Base-by-base conservation (phyloP, 2,329 filamentous ascomycete species). In the Alternaria burnsii region DNA sequence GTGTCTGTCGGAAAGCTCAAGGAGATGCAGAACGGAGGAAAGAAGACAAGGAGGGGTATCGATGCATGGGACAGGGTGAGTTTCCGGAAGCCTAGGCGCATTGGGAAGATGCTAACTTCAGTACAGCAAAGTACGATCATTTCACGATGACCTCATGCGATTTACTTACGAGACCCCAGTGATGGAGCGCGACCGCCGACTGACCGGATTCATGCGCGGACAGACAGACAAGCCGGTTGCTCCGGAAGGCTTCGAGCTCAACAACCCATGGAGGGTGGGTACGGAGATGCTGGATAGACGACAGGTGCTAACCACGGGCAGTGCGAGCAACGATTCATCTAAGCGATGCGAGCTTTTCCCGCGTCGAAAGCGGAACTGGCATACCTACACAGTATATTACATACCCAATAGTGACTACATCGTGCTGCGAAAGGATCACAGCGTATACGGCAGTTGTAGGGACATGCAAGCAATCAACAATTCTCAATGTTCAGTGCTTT, bases 241-340 rank as follows among this genome's bases (percentile, higher is more conserved):
- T 30, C 87, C 87, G 28, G 78, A 81, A 58, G 87, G 87, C 62
- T 90, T 89, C 79, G 87, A 89, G 78, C 75, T 89, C 72, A 89
- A 85, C 84, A 89, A 88, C 79, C 85, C 86, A 65, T 90, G 88
- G 88, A 87, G 85, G 84, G 87, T 89, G 83, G 59, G 84, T 75
- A 60, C 34, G 2, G 24, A 38, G 14, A 30, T 40, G 22, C 20
- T 42, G 10, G 28, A 14, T 10, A 34, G 36, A 48, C 20, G n/a
- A 26, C 41, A 14, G n/a, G n/a, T 59, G 61, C 75, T 79, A 62
- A 80, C 68, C 43, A 24, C 10, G 18, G 32, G 44, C 65, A 80
- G 78, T 71, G 76, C 67, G 78, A 80, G 73, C 68, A 71, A 58
- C 76, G 78, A 61, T 78, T 75, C 68, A 24, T 76, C 43, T 79